phyloP scores from a whole-genome alignment of 768 basidiomycete genomes.

The Obba rivulosa region DNA sequence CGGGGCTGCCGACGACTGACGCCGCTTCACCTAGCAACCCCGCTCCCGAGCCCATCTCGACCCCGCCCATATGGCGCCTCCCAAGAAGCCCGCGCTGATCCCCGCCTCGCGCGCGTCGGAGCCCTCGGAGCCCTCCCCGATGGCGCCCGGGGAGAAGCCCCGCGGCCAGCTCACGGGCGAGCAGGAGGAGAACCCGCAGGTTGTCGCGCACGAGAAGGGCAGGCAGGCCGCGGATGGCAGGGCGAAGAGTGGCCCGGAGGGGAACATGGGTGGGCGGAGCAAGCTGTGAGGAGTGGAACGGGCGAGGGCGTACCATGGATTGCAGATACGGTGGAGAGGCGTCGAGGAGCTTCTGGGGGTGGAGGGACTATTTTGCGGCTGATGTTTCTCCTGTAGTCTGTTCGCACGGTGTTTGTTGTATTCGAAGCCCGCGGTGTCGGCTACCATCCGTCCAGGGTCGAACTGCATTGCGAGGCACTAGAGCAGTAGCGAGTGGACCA shows the following conservation, averaged over 20 bases:
- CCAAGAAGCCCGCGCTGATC: slow-evolving; percentile 7
- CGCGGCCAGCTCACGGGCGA: slow-evolving; percentile 16
- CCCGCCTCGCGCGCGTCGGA: slow-evolving; percentile 21
- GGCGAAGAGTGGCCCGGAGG: not conserved
- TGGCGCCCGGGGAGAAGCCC: slow-evolving; percentile 22
- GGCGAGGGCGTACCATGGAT: slow-evolving; percentile 4
- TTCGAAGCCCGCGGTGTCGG: too few species aligned
- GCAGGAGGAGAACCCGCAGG: slow-evolving; percentile 31
- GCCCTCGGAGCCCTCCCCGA: slow-evolving; percentile 25
- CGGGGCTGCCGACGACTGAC: too few species aligned
- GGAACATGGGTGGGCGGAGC: not conserved
- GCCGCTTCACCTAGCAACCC: too few species aligned
- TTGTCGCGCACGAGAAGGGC: slow-evolving; percentile 15
- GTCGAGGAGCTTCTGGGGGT: too few species aligned
- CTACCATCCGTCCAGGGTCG: too few species aligned
- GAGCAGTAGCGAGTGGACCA: too few species aligned
- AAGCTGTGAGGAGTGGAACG: slow-evolving; percentile 6
- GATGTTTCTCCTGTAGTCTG: too few species aligned
- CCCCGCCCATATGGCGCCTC: not conserved
- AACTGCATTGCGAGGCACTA: too few species aligned
- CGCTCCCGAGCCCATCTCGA: too few species aligned
- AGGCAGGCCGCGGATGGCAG: slow-evolving; percentile 6
- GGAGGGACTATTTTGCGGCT: too few species aligned
- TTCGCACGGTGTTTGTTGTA: too few species aligned
- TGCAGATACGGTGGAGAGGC: too few species aligned